A percentile compares a stretch with the other conserved stretches of the same genome.
These are phyloP conservation scores for Chiua virens DNA, from an alignment of 768 basidiomycete species.

Conservation along the genomic window DNA sequence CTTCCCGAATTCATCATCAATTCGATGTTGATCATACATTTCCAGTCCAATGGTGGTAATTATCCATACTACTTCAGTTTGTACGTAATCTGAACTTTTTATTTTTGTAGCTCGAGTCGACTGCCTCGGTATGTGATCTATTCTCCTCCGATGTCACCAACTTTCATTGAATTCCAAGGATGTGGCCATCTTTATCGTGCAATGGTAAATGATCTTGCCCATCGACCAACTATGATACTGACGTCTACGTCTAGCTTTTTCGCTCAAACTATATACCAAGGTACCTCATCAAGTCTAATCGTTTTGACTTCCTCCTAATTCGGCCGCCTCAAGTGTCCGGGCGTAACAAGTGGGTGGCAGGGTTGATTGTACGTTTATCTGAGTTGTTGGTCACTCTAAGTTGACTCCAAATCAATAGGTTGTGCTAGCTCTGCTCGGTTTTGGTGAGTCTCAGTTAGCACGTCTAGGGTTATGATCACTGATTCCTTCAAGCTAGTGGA, in stretches of 20 bases:
- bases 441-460: conserved; percentile 1
- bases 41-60: conserved; percentile 14
- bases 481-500: conserved; percentile 1
- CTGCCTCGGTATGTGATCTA: conserved; percentile 8
- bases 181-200: conserved; percentile 10
- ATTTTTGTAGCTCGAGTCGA: conserved; percentile 11
- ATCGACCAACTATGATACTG: background rate
- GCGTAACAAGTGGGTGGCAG: conserved; percentile 8
- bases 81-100: background rate
- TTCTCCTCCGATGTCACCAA: background rate
- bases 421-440: background rate
- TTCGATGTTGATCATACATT: background rate
- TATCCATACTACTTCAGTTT: background rate
- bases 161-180: background rate
- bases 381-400: background rate
- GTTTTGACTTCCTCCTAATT: background rate
- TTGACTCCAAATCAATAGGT: background rate
- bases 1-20: background rate
- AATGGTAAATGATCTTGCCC: conserved; percentile 3
- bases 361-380: conserved; percentile 3
- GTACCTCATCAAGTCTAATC: background rate
- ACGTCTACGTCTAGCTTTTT: conserved; percentile 8
- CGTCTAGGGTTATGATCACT: background rate
- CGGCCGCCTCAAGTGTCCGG: conserved; percentile 4
- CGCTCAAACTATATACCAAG: conserved; percentile 9